phyloP scores from a whole-genome alignment of 441 rosid species.

The Gossypium laxum region DNA sequence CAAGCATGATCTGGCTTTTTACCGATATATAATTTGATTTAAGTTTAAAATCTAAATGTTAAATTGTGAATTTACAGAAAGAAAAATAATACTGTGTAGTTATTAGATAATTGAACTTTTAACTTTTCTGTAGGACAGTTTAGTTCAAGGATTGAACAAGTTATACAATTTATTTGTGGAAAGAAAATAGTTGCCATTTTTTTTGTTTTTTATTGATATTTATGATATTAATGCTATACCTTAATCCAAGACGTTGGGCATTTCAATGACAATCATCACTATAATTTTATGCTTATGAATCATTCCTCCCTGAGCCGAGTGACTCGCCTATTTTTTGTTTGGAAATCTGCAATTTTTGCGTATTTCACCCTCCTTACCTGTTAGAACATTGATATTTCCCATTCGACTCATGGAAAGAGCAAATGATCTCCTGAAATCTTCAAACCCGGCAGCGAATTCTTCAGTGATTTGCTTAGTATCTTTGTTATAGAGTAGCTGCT shows the following conservation, averaged over 20 bases:
- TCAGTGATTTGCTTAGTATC: conserved; percentile 38
- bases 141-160: conserved; percentile 15
- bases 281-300: conserved; percentile 17
- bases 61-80: conserved; percentile 25
- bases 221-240: not conserved
- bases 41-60: conserved; percentile 16
- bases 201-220: conserved; percentile 16
- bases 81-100: not conserved
- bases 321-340: conserved; percentile 25
- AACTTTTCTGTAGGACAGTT: conserved; percentile 11
- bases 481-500: conserved; percentile 40
- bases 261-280: conserved; percentile 4
- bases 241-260: conserved; percentile 15
- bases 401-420: conserved; percentile 57
- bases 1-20: conserved; percentile 25
- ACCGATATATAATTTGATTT: conserved; percentile 6
- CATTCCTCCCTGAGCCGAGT: conserved; percentile 12
- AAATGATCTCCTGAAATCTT: conserved; percentile 48
- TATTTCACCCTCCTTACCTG: conserved; percentile 54
- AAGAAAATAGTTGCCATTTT: conserved; percentile 12
- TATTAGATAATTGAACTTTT: conserved; percentile 19
- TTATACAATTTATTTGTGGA: conserved; percentile 25
- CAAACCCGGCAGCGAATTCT: conserved; percentile 44
- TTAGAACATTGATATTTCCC: conserved; percentile 58
- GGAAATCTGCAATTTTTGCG: conserved; percentile 41